Conservation (phyloP, 805 yeast species). For the Soucietia sequanensis region DNA sequence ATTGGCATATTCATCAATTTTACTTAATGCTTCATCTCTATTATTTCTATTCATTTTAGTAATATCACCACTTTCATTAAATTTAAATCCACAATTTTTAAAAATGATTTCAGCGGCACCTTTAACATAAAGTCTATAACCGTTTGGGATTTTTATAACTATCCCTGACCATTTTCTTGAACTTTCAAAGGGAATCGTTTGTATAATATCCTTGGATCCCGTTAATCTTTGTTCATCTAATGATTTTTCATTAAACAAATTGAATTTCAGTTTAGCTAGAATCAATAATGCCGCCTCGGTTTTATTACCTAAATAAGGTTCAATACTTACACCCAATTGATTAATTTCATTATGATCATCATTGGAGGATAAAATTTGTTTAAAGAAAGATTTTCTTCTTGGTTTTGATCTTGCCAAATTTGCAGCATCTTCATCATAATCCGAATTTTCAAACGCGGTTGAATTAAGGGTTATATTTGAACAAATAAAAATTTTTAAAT, state of each 20-base stretch:
- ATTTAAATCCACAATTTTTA: slow-evolving; percentile 49
- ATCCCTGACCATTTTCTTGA: slow-evolving; percentile 91
- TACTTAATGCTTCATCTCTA: slow-evolving; percentile 30
- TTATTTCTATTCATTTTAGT: slow-evolving; percentile 25
- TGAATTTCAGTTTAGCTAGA: slow-evolving; percentile 59
- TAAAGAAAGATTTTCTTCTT: slow-evolving; percentile 23
- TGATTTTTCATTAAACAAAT: slow-evolving; percentile 37
- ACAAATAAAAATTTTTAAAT: slow-evolving; percentile 24
- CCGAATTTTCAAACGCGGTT: slow-evolving; percentile 82
- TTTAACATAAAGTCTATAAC: slow-evolving; percentile 67
- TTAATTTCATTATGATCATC: slow-evolving; percentile 7
- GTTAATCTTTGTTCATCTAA: slow-evolving; percentile 43
- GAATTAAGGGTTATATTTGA: slow-evolving; percentile 76
- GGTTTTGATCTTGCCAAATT: slow-evolving; percentile 27
- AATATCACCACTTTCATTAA: slow-evolving; percentile 30
- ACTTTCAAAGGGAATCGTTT: slow-evolving; percentile 87
- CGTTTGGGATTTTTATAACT: slow-evolving; percentile 51
- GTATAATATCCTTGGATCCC: slow-evolving; percentile 44
- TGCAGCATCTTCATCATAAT: slow-evolving; percentile 33
- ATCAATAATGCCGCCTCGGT: slow-evolving; percentile 88
- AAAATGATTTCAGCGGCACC: slow-evolving; percentile 94
- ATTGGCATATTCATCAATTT: slow-evolving; percentile 58
- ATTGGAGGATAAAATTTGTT: slow-evolving; percentile 19
- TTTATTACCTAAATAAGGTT: slow-evolving; percentile 83
- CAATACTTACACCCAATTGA: slow-evolving; percentile 30